phyloP scores from a whole-genome alignment of 2,329 filamentous ascomycete genomes.

The Chrysosporium keratinophilum region DNA sequence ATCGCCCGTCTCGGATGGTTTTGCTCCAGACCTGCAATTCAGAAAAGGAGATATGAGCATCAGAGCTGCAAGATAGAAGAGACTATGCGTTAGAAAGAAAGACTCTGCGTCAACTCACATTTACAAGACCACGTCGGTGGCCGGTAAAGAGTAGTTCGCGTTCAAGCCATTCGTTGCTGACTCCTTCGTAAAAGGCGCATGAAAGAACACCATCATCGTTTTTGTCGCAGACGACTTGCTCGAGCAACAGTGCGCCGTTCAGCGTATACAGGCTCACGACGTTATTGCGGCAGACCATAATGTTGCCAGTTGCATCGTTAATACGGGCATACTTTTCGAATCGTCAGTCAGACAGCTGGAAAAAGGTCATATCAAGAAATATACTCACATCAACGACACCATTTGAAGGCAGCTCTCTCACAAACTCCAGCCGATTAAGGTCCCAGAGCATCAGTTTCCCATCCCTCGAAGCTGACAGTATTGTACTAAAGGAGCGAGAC shows the following conservation, averaged over 20 bases:
- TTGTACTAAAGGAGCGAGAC: constrained; percentile 76
- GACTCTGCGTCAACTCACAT: constrained; percentile 36
- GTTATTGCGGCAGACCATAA: constrained; percentile 69
- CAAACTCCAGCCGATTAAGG: constrained; percentile 77
- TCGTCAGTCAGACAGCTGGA: not conserved
- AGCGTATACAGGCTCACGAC: constrained; percentile 72
- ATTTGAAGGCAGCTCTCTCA: constrained; percentile 57
- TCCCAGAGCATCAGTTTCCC: constrained; percentile 88
- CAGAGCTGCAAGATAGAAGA: not conserved
- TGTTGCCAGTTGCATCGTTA: constrained; percentile 83
- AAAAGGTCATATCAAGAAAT: not conserved
- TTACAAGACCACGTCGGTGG: constrained; percentile 72
- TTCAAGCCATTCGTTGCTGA: constrained; percentile 83
- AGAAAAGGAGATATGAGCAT: not conserved
- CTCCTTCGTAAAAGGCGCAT: constrained; percentile 87
- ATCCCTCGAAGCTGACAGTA: constrained; percentile 72
- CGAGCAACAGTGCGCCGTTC: constrained; percentile 72
- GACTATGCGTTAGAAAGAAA: no score
- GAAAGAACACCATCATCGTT: constrained; percentile 67
- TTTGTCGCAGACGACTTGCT: constrained; percentile 65
- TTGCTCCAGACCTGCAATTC: constrained; percentile 47
- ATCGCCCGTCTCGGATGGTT: constrained; percentile 51
- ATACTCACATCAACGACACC: constrained; percentile 40
- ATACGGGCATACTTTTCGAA: constrained; percentile 61
- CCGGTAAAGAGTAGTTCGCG: constrained; percentile 80